A percentile compares a stretch with the other conserved stretches of the same genome.
These are phyloP conservation scores for Cladosporium sp. DNA, from an alignment of 2,329 filamentous ascomycete species.

Conservation along the genomic window DNA sequence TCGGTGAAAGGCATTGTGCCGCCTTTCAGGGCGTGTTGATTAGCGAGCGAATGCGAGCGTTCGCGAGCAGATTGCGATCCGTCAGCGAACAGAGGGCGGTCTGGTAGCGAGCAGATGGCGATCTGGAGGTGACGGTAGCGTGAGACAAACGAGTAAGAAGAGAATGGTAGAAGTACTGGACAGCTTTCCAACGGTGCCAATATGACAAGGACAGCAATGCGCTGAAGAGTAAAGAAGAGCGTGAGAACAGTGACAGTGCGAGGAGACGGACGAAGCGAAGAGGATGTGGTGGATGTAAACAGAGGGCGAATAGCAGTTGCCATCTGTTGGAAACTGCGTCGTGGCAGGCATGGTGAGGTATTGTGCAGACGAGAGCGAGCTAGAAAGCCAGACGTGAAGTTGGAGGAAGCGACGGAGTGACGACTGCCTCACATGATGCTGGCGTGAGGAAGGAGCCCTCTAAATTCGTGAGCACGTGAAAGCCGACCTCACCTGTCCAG, in stretches of 20 bases:
- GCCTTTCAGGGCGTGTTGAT: slow-evolving; percentile 31
- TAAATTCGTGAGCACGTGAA: neutral
- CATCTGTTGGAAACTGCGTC: neutral
- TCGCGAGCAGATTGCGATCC: neutral
- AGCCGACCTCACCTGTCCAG: neutral
- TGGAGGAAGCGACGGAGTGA: neutral
- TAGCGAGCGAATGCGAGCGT: slow-evolving; percentile 22
- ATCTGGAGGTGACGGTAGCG: slow-evolving; percentile 23
- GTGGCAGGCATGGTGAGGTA: neutral
- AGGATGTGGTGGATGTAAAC: slow-evolving; percentile 11
- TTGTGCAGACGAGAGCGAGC: neutral
- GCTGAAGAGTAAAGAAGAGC: slow-evolving; percentile 24
- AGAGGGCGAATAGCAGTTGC: neutral
- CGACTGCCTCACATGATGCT: neutral
- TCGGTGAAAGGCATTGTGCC: slow-evolving; percentile 48
- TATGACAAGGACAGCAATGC: slow-evolving; percentile 25
- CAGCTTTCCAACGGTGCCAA: slow-evolving; percentile 34
- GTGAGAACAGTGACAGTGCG: slow-evolving; percentile 11
- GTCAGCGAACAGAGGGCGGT: neutral
- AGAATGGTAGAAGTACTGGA: slow-evolving; percentile 15
- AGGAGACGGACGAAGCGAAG: slow-evolving; percentile 15
- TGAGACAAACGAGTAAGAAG: slow-evolving; percentile 17
- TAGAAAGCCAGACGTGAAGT: neutral
- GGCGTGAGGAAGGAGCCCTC: neutral
- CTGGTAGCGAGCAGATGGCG: slow-evolving; percentile 8